Conservation (phyloP, 2,329 filamentous ascomycete species). For the Hypoxylon sp. region DNA sequence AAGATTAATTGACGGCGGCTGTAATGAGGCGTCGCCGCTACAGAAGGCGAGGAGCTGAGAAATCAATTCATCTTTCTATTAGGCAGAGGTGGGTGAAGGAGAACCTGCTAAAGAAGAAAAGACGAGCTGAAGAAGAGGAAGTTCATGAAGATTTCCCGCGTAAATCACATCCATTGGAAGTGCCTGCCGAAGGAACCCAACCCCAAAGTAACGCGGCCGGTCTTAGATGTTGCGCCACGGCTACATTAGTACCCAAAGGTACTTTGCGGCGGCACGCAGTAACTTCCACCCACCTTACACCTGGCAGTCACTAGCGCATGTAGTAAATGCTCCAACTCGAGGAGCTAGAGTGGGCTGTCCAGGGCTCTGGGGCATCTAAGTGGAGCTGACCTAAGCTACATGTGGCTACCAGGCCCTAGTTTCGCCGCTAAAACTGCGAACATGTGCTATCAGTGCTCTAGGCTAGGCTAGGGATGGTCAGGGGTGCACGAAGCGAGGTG, state of each 20-base stretch:
- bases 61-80: slow-evolving; percentile 32
- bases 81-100: slow-evolving; percentile 13
- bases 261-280: slow-evolving; percentile 32
- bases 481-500: slow-evolving; percentile 5
- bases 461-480: slow-evolving; percentile 25
- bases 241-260: slow-evolving; percentile 22
- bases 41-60: slow-evolving; percentile 19
- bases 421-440: slow-evolving; percentile 33
- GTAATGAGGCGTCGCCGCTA: slow-evolving; percentile 28
- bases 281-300: background rate
- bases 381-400: slow-evolving; percentile 33
- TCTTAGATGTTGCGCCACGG: slow-evolving; percentile 30
- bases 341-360: slow-evolving; percentile 32
- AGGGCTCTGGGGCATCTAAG: slow-evolving; percentile 37
- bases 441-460: slow-evolving; percentile 16
- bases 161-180: slow-evolving; percentile 6
- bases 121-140: slow-evolving; percentile 35
- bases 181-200: slow-evolving; percentile 8
- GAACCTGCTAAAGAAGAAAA: slow-evolving; percentile 28
- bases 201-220: slow-evolving; percentile 31
- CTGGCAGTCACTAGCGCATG: no score
- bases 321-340: slow-evolving; percentile 8
- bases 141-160: slow-evolving; percentile 36
- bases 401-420: slow-evolving; percentile 37
- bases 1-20: slow-evolving; percentile 21